Evolutionary conservation across 2,329 filamentous ascomycete genomes (phyloP).

Genomic region (Trichoderma semiorbis): DNA sequence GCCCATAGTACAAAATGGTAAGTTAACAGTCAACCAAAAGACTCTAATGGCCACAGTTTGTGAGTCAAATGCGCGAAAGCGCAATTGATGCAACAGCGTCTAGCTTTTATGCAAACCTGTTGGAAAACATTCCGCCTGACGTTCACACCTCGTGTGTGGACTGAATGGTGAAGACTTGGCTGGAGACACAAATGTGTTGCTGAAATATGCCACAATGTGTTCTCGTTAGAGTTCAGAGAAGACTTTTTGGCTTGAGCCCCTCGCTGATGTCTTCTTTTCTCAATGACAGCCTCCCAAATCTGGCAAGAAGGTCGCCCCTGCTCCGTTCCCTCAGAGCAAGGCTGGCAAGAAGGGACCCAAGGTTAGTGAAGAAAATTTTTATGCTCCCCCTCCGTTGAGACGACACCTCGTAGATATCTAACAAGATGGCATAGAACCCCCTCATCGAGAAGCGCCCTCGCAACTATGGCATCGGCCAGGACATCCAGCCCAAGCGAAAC

Average conservation of each 20-base stretch:
- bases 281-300: constrained; percentile 99
- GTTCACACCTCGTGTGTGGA: constrained; percentile 23
- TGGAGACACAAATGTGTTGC: constrained; percentile 55
- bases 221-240: constrained; percentile 94
- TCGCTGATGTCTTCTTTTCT: constrained; percentile 99
- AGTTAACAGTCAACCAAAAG: constrained; percentile 32
- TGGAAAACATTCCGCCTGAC: constrained; percentile 34
- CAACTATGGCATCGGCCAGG: constrained; percentile 99
- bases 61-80: constrained; percentile 34
- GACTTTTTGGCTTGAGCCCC: constrained; percentile 73
- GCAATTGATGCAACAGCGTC: constrained; percentile 34
- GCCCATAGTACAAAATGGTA: constrained; percentile 42
- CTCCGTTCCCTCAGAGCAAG: constrained; percentile 94
- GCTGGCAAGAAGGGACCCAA: constrained; percentile 95
- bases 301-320: constrained; percentile 96
- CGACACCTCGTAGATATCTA: neutral
- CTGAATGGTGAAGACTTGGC: constrained; percentile 59
- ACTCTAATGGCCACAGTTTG: constrained; percentile 40
- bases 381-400: neutral
- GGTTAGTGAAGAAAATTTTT: constrained; percentile 57
- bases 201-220: constrained; percentile 51
- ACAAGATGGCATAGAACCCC: constrained; percentile 68
- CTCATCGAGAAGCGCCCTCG: constrained; percentile 96
- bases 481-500: constrained; percentile 96
- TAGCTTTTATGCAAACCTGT: constrained; percentile 29